Evolutionary conservation across 441 rosid species (phyloP), one percentile per base, ranked within the genome.

Genomic region (Raphanus hybrid): DNA sequence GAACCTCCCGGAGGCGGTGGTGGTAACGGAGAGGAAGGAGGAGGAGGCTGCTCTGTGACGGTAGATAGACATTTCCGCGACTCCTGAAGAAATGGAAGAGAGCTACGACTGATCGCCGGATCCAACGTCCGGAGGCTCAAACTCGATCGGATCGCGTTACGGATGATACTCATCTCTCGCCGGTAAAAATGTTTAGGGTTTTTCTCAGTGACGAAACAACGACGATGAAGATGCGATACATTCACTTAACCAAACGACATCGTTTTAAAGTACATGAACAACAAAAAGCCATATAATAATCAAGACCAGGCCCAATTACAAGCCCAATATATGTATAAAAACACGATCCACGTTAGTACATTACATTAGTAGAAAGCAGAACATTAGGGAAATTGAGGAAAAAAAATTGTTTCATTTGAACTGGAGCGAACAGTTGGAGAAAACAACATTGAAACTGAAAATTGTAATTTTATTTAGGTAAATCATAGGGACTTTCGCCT

Each of bases 61-160:
- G 97, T 83, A 60, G 92, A 86, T 78, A 92, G 84, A 73, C 69
- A 78, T 70, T 82, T 86, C 43, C 83, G 70, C 39, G 75, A 76
- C 11, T 80, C 85, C 60, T 84, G 78, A 58, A 83, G 84, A 50
- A 71, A 70, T 5, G 71, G 79, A 35, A 69, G 58, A 3, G 88
- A 55, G 74, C 45, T 70, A 50, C 83, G 43, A 67, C 12, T 70
- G 3, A 32, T 64, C 54, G 3, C 70, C 68, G 81, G 75, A 71
- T 73, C 80, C 6, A 63, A 39, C 23, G 65, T 0, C 15, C 81
- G 84, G 57, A 79, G 69, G 65, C 79, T 43, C 67, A 79, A 52
- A 54, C 48, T 60, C 16, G 88, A 86, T 75, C 82, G 82, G 82
- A 86, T 65, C 1, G 85, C 78, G 59, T 68, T 78, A 62, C 86